Evolutionary conservation across 805 yeast genomes (phyloP), one percentile per base, ranked within the genome.

Genomic region (Starmerella vaccinii): DNA sequence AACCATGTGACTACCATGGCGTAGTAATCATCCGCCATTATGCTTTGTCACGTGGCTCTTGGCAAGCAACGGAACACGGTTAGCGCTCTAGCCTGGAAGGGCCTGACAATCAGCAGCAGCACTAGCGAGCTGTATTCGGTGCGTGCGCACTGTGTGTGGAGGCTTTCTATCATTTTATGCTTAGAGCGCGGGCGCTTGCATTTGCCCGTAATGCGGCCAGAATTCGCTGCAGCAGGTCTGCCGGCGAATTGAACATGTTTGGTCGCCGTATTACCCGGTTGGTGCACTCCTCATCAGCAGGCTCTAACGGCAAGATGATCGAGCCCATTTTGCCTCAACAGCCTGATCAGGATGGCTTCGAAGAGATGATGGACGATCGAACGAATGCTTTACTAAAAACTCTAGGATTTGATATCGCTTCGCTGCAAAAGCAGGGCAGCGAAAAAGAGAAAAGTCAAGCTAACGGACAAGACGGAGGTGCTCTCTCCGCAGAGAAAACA

Each of bases 331-430:
- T 51, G 18, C 52, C 52, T 7, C 52, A 46, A 6, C 29, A 32
- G 12, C 18, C 43, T 2, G 46, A 49, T 16, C 41, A 43, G n/a
- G 59, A 56, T 32, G 47, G 51, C 2, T 57, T 57, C 45, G 26
- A 42, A 4, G 60, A 57, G 32, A 54, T 54, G 57, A 50, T 57
- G 52, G 55, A 54, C 12, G 61, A 57, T 43, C 49, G 61, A 6
- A 57, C 61, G 15, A 44, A 49, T 15, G 55, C 57, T 15, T 39
- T 57, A 13, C 38, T 57, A 8, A 27, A 50, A 9, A 43, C 56
- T 2, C 29, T 55, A 7, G 51, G 51, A 5, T 33, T 50, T 2
- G 49, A 50, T 29, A 42, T 37, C 2, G 12, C 29, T 3, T 30
- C 41, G 7, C 23, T 53, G 15, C 18, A 52, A 15, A 27, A 44